phyloP scores from a whole-genome alignment of 2,329 filamentous ascomycete species.

The Penicillium sp. region DNA sequence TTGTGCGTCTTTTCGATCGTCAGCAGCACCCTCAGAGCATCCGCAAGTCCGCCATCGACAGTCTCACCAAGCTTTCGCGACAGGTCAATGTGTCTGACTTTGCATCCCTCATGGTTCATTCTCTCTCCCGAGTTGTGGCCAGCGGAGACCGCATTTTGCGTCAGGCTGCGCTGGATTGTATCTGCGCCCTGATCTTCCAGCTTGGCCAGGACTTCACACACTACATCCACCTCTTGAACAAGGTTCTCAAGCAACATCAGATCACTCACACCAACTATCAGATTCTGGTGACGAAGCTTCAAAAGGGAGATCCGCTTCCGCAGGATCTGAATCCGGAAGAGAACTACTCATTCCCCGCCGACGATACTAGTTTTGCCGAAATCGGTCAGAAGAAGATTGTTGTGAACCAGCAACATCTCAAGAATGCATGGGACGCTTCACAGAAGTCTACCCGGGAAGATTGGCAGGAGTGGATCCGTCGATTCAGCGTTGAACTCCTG shows the following conservation, averaged over 20 bases:
- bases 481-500: slow-evolving; percentile 90
- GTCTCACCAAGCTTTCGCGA: slow-evolving; percentile 85
- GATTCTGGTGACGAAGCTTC: slow-evolving; percentile 82
- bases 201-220: slow-evolving; percentile 92
- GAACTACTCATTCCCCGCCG: slow-evolving; percentile 68
- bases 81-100: slow-evolving; percentile 98
- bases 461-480: slow-evolving; percentile 98
- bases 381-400: slow-evolving; percentile 89
- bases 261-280: slow-evolving; percentile 90
- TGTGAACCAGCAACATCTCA: slow-evolving; percentile 95
- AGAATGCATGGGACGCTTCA: slow-evolving; percentile 93
- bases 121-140: slow-evolving; percentile 74
- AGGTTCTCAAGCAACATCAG: slow-evolving; percentile 70
- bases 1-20: slow-evolving; percentile 91
- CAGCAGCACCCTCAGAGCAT: slow-evolving; percentile 72
- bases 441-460: slow-evolving; percentile 97
- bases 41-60: slow-evolving; percentile 86
- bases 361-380: slow-evolving; percentile 77
- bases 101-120: slow-evolving; percentile 92
- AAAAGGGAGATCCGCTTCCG: slow-evolving; percentile 90
- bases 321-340: slow-evolving; percentile 88
- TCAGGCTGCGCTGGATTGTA: slow-evolving; percentile 79
- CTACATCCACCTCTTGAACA: slow-evolving; percentile 90
- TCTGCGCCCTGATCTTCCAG: slow-evolving; percentile 93
- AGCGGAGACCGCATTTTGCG: slow-evolving; percentile 68